phyloP scores from a whole-genome alignment of 2,329 filamentous ascomycete species.

The Alternaria angustiovoidea region DNA sequence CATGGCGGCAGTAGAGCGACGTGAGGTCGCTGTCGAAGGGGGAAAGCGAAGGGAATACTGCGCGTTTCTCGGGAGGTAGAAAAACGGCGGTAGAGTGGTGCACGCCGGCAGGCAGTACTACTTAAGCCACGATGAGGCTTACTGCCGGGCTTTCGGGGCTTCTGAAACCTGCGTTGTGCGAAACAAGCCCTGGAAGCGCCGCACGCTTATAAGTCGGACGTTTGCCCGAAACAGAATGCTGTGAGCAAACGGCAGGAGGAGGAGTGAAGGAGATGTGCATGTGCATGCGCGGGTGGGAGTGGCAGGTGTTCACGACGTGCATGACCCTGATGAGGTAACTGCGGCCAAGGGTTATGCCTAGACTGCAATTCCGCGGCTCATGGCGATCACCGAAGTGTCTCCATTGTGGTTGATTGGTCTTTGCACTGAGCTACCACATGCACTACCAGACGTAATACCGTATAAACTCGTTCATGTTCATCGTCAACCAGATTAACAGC shows the following conservation, averaged over 20 bases:
- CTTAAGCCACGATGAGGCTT: conserved; percentile 19
- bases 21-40: background rate
- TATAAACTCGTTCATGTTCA: background rate
- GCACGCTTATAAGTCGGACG: conserved; percentile 12
- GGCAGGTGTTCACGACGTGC: conserved; percentile 13
- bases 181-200: conserved; percentile 13
- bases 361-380: conserved; percentile 1
- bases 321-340: conserved; percentile 9
- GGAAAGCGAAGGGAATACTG: background rate
- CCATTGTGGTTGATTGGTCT: conserved; percentile 8
- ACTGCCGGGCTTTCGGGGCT: conserved; percentile 16
- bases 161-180: conserved; percentile 18
- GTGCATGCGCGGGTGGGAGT: background rate
- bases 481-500: background rate
- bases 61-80: conserved; percentile 9
- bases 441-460: conserved; percentile 7
- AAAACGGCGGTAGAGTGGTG: background rate
- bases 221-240: conserved; percentile 3
- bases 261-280: background rate
- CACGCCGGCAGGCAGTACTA: conserved; percentile 5
- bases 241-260: background rate
- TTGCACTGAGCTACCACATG: background rate
- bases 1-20: conserved; percentile 32
- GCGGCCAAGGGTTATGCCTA: conserved; percentile 5
- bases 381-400: conserved; percentile 8